Conservation (phyloP, 768 basidiomycete species). For the Lenzites betulinus region DNA sequence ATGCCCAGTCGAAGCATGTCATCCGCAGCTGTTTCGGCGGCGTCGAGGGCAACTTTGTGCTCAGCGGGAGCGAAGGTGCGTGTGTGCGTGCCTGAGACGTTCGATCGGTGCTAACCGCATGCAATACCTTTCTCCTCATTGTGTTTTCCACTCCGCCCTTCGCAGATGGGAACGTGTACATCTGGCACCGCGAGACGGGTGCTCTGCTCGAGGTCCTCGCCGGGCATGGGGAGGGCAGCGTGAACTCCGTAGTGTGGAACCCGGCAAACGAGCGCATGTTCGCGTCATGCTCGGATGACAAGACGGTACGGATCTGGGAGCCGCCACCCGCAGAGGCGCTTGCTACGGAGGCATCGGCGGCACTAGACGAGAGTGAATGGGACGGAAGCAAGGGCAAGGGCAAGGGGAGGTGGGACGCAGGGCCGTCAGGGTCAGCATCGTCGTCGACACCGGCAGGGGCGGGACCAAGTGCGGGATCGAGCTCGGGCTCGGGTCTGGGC, state of each 20-base stretch:
- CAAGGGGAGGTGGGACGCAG: constrained; percentile 23
- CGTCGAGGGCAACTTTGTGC: constrained; percentile 81
- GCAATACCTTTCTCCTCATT: neutral
- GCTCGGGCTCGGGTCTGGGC: neutral
- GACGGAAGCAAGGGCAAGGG: constrained; percentile 27
- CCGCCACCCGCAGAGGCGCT: constrained; percentile 19
- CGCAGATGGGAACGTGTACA: constrained; percentile 88
- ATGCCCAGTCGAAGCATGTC: constrained; percentile 80
- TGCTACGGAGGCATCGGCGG: constrained; percentile 5
- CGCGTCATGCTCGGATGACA: constrained; percentile 94
- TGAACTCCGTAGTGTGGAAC: constrained; percentile 98
- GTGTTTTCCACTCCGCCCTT: neutral
- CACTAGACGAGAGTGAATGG: constrained; percentile 12
- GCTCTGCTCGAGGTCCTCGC: constrained; percentile 81
- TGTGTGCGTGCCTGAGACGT: constrained; percentile 10
- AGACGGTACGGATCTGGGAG: constrained; percentile 91
- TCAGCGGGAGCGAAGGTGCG: constrained; percentile 94
- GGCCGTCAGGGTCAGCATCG: neutral
- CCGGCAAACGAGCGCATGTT: constrained; percentile 88
- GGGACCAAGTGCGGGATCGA: neutral
- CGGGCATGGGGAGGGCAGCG: constrained; percentile 87
- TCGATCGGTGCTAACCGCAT: neutral
- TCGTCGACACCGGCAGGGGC: neutral
- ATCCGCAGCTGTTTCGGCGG: constrained; percentile 96
- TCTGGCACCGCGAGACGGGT: constrained; percentile 91